phyloP scores from a whole-genome alignment of 306 rosid genomes.

The Cicer chorassanicum region DNA sequence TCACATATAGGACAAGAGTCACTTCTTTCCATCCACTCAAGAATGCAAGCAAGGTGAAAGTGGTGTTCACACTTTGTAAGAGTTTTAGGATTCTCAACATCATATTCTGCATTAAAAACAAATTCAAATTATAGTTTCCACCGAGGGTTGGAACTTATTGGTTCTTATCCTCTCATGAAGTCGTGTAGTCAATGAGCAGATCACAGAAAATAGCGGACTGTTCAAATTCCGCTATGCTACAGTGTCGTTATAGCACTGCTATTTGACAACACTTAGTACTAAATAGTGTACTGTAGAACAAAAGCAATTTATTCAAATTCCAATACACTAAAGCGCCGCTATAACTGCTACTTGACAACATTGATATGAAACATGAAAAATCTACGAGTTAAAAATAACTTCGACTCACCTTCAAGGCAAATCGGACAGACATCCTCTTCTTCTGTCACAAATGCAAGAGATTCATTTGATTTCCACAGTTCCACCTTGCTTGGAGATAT shows the following conservation, averaged over 20 bases:
- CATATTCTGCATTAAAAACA: constrained; percentile 61
- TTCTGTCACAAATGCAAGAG: constrained; percentile 48
- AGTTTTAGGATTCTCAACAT: constrained; percentile 64
- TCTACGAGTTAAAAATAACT: constrained; percentile 12
- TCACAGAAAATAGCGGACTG: background rate
- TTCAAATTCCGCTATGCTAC: background rate
- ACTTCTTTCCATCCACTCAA: constrained; percentile 85
- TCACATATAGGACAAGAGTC: constrained; percentile 83
- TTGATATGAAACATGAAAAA: constrained; percentile 19
- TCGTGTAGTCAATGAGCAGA: background rate
- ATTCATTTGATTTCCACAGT: constrained; percentile 52
- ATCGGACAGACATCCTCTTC: constrained; percentile 89
- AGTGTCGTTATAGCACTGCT: background rate
- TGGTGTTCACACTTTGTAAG: constrained; percentile 68
- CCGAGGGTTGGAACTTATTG: background rate
- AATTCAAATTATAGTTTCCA: constrained; percentile 11
- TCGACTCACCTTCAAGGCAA: constrained; percentile 76
- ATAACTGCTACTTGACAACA: background rate
- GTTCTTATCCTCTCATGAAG: constrained; percentile 18
- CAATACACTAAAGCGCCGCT: background rate
- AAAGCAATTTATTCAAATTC: background rate
- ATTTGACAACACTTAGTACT: background rate
- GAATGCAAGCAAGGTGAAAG: constrained; percentile 83
- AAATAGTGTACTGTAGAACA: background rate
- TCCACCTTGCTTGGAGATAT: constrained; percentile 54